Conservation (phyloP, 164 flowering plant species). For the Platanus orientalis region DNA sequence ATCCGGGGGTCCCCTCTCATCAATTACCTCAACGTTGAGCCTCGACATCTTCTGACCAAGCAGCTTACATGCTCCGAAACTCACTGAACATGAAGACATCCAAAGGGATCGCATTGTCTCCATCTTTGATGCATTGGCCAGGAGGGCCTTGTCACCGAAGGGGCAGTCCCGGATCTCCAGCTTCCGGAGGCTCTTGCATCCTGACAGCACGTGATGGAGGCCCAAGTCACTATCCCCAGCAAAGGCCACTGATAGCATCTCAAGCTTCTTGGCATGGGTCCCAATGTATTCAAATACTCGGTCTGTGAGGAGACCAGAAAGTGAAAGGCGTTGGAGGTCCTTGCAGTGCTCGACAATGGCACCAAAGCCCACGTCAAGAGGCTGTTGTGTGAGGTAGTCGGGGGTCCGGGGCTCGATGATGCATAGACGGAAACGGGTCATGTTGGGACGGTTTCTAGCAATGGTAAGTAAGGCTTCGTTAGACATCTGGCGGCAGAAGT, state of each 20-base stretch:
- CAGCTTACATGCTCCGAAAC: slow-evolving; percentile 68
- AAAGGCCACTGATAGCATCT: slow-evolving; percentile 89
- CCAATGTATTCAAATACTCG: slow-evolving; percentile 72
- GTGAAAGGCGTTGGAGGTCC: slow-evolving; percentile 66
- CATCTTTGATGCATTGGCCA: slow-evolving; percentile 86
- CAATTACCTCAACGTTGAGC: slow-evolving; percentile 81
- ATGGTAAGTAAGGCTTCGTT: slow-evolving; percentile 72
- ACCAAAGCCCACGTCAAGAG: slow-evolving; percentile 80
- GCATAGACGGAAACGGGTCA: slow-evolving; percentile 84
- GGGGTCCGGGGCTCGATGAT: slow-evolving; percentile 75
- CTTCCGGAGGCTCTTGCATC: slow-evolving; percentile 75
- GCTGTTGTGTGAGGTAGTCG: slow-evolving; percentile 70
- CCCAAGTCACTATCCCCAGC: slow-evolving; percentile 90
- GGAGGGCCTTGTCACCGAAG: slow-evolving; percentile 82
- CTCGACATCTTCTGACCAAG: slow-evolving; percentile 67
- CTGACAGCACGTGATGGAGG: slow-evolving; percentile 73
- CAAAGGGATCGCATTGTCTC: slow-evolving; percentile 99
- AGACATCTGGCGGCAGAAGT: slow-evolving; percentile 87
- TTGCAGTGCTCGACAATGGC: slow-evolving; percentile 80
- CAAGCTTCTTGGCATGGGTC: slow-evolving; percentile 60
- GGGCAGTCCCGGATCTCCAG: slow-evolving; percentile 90
- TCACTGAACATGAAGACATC: slow-evolving; percentile 94
- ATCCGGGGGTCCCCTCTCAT: slow-evolving; percentile 58
- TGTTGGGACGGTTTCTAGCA: slow-evolving; percentile 63
- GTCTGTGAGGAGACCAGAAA: slow-evolving; percentile 85